A percentile compares a stretch with the other conserved stretches of the same genome.
phyloP scores from a whole-genome alignment of 768 basidiomycete genomes.

The Favolaschia claudopus region DNA sequence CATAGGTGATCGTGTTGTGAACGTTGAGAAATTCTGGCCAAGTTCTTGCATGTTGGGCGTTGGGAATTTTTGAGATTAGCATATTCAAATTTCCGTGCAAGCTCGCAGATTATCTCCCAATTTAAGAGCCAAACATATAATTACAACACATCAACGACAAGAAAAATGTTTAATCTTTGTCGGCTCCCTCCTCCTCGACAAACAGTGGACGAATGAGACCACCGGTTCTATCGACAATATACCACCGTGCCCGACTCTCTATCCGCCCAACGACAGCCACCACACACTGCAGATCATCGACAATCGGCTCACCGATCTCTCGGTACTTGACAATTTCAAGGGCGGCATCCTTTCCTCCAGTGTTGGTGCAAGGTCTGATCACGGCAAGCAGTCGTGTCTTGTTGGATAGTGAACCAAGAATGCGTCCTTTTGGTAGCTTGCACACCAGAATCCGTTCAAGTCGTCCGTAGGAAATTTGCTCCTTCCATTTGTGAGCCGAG shows the following conservation, averaged over 20 bases:
- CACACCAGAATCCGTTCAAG: constrained; percentile 1
- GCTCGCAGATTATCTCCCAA: too few species aligned
- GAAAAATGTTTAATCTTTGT: neutral
- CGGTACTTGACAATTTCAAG: neutral
- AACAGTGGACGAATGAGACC: constrained; percentile 1
- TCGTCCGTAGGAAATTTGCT: neutral
- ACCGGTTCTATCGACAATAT: neutral
- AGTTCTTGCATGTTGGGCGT: too few species aligned
- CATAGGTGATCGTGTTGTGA: too few species aligned
- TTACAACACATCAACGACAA: too few species aligned
- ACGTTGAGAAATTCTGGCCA: too few species aligned
- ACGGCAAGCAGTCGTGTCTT: neutral
- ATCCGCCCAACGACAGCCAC: neutral
- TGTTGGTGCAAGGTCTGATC: neutral
- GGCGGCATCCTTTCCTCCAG: neutral
- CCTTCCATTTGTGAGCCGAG: neutral
- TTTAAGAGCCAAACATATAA: too few species aligned
- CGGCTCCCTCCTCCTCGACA: neutral
- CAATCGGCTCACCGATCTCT: neutral
- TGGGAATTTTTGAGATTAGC: too few species aligned
- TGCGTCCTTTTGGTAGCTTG: neutral
- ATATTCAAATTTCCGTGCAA: too few species aligned
- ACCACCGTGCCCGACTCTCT: neutral
- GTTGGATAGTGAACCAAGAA: neutral
- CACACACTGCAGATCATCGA: neutral